A percentile compares a stretch with the other conserved stretches of the same genome.
phyloP scores from a whole-genome alignment of 2,329 filamentous ascomycete species.

The Leptographium procerum region DNA sequence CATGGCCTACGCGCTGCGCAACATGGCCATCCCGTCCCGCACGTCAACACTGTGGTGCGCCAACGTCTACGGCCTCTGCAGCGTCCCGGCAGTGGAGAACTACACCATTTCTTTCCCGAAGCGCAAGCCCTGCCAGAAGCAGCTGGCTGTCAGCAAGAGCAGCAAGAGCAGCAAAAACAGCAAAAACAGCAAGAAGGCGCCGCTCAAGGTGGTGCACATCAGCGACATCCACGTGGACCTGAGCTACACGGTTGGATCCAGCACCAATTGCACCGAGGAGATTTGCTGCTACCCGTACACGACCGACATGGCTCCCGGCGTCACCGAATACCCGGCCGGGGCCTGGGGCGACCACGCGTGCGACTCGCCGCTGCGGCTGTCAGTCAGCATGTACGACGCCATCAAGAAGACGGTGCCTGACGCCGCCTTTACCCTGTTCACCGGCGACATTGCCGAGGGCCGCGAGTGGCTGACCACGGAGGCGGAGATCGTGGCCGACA shows the following conservation, averaged over 20 bases:
- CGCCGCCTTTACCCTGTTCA: slow-evolving; percentile 43
- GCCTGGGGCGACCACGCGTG: slow-evolving; percentile 42
- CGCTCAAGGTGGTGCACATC: slow-evolving; percentile 44
- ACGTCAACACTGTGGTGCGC: slow-evolving; percentile 40
- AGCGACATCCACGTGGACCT: slow-evolving; percentile 48
- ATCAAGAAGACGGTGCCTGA: slow-evolving; percentile 34
- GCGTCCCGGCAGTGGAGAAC: slow-evolving; percentile 31
- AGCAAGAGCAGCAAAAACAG: no score
- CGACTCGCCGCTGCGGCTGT: slow-evolving; percentile 37
- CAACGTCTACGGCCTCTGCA: slow-evolving; percentile 41
- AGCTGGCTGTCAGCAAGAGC: background rate
- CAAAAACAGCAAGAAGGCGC: slow-evolving; percentile 27
- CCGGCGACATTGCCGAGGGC: slow-evolving; percentile 45
- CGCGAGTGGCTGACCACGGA: slow-evolving; percentile 33
- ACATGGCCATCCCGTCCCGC: slow-evolving; percentile 34
- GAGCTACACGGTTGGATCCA: slow-evolving; percentile 39
- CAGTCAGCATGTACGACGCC: slow-evolving; percentile 42
- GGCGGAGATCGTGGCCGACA: slow-evolving; percentile 17
- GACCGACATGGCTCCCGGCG: slow-evolving; percentile 32
- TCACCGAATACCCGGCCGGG: slow-evolving; percentile 36
- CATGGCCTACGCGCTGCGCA: slow-evolving; percentile 35
- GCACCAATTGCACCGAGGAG: slow-evolving; percentile 43
- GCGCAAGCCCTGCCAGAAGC: slow-evolving; percentile 20
- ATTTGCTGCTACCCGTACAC: slow-evolving; percentile 42
- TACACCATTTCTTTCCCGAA: slow-evolving; percentile 33